A percentile compares a stretch with the other conserved stretches of the same genome.
Evolutionary conservation across 2,329 filamentous ascomycete species (phyloP).

Genomic region (Colletotrichum musicola): DNA sequence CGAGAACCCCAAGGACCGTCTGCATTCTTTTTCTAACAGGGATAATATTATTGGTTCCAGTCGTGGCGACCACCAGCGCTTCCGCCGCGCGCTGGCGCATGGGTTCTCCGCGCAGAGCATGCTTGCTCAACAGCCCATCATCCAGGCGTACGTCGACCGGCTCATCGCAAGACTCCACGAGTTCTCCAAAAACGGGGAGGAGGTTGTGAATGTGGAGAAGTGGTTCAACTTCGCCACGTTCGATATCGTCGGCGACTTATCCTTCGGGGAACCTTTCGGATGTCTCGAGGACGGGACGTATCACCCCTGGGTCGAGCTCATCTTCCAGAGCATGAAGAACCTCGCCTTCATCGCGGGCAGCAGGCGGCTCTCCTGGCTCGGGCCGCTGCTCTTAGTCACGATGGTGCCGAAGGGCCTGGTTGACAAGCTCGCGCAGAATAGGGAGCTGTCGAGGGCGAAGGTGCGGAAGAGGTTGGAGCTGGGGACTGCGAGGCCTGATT

Average conservation of each 20-base stretch:
- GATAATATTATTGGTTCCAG: constrained; percentile 39
- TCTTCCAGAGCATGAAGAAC: constrained; percentile 14
- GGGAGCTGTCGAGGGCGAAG: constrained; percentile 1
- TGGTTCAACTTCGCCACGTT: constrained; percentile 47
- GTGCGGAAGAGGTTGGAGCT: constrained; percentile 27
- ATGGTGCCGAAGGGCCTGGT: not conserved
- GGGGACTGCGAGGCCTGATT: constrained; percentile 33
- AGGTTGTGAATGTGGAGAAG: constrained; percentile 39
- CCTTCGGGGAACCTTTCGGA: constrained; percentile 46
- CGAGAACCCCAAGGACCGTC: constrained; percentile 29
- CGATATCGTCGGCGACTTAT: constrained; percentile 47
- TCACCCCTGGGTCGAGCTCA: constrained; percentile 17
- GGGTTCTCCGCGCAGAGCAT: constrained; percentile 43
- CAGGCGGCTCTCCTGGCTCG: not conserved
- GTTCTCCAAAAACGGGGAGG: constrained; percentile 22
- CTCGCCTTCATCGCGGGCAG: constrained; percentile 1
- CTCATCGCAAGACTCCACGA: constrained; percentile 53
- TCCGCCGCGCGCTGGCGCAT: constrained; percentile 36
- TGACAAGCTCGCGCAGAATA: not conserved
- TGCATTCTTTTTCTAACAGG: not conserved
- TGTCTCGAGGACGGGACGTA: constrained; percentile 40
- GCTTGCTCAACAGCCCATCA: constrained; percentile 42
- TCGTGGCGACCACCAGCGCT: constrained; percentile 11
- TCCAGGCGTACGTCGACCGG: constrained; percentile 53
- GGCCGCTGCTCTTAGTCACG: not conserved